Evolutionary conservation across 805 yeast genomes (phyloP), one percentile per base, ranked within the genome.

Genomic region (Kodamaea lidongshanica): DNA sequence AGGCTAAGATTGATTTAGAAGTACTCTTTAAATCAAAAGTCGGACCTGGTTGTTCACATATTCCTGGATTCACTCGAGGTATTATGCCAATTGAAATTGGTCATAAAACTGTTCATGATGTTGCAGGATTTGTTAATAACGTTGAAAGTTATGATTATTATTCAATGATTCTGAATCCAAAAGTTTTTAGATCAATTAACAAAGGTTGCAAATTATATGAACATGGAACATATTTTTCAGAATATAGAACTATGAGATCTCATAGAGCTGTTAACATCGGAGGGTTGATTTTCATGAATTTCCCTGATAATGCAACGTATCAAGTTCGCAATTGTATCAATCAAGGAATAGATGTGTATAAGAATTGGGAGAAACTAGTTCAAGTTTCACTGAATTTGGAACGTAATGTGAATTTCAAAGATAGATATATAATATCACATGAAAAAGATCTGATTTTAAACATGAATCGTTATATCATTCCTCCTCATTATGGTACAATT

Each of bases 11-110:
- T 21, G 30, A 38, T 15, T 11, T 31, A 15, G 32, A 42, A 15
- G 33, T 34, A 4, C 31, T 44, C 12, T 54, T 58, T 33, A 49
- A 48, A 12, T 44, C 45, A 4, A 46, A 41, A 9, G 41, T 52
- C 22, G 73, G 73, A 2, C 76, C 77, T 0, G 67, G 74, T 1
- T 46, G 60, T 5, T 64, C 74, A 21, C 52, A 60, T 31, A 54
- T 79, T 26, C 95, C 95, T 0, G 86, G 86, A 16, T 73, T 77
- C 49, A 86, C 95, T 0, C 65, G 84, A 44, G 67, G 61, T 3
- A 44, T 65, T 9, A 65, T 72, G 16, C 51, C 49, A 4, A 37
- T 53, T 12, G 46, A 42, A 7, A 37, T 58, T 16, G 33, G 56
- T 39, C 16, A 70, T 4, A 48, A 47, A 14, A 44, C 52, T 1